Evolutionary conservation across 768 basidiomycete genomes (phyloP).

Genomic region (Suillus variegatus): DNA sequence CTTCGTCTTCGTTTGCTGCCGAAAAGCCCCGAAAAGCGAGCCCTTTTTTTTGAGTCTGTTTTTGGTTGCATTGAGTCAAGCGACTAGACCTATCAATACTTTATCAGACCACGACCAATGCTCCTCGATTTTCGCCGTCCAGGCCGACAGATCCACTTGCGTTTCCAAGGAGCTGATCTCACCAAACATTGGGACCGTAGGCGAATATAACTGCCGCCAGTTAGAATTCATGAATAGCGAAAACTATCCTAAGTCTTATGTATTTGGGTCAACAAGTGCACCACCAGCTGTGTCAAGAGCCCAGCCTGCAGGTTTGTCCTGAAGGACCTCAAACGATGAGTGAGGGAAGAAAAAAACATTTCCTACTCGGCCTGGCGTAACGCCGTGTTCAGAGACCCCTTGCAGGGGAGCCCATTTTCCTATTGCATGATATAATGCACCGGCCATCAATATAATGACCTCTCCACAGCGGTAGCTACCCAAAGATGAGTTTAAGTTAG

Average conservation of each 20-base stretch:
- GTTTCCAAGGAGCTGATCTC: constrained; percentile 32
- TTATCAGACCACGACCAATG: constrained; percentile 62
- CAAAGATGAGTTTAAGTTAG: neutral
- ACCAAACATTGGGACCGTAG: too few species aligned
- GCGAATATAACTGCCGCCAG: too few species aligned
- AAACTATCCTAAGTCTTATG: too few species aligned
- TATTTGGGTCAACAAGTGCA: too few species aligned
- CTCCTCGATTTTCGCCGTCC: constrained; percentile 47
- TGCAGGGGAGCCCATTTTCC: neutral
- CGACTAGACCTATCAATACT: constrained; percentile 56
- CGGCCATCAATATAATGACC: neutral
- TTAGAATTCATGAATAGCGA: too few species aligned
- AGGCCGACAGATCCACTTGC: constrained; percentile 46
- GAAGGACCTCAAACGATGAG: neutral
- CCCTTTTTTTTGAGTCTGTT: neutral
- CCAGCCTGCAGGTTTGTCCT: neutral
- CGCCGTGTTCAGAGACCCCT: neutral
- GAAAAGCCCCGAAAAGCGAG: neutral
- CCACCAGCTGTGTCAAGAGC: neutral
- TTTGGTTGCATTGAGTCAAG: constrained; percentile 3
- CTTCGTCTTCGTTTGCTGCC: neutral
- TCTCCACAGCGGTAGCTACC: neutral
- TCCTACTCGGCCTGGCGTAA: neutral
- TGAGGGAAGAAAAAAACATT: neutral
- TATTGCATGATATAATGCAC: neutral